These are phyloP conservation scores for Chrysoporthe puriensis DNA, from an alignment of 2,329 filamentous ascomycete species.

Conservation along the genomic window DNA sequence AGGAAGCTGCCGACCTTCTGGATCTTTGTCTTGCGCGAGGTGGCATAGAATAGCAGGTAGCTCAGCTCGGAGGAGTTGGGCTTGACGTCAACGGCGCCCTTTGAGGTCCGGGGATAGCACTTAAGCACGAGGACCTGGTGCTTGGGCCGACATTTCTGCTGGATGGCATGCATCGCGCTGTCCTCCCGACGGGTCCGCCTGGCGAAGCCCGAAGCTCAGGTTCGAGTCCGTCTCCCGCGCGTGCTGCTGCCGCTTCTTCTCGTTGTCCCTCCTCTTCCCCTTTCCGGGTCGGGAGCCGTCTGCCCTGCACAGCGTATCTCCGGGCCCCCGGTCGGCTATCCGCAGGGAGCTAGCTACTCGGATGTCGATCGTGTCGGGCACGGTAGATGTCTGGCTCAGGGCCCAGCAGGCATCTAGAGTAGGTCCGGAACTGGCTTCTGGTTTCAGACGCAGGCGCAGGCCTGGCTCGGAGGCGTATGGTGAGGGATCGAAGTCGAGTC, in stretches of 20 bases:
- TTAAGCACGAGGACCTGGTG: conserved; percentile 96
- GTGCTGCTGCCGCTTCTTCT: background rate
- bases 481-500: background rate
- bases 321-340: background rate
- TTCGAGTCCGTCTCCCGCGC: background rate
- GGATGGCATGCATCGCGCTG: conserved; percentile 63
- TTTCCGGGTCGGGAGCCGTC: background rate
- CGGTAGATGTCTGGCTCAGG: background rate
- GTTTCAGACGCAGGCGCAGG: background rate
- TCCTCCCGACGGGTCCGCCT: background rate
- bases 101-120: conserved; percentile 92
- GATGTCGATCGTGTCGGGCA: background rate
- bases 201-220: background rate
- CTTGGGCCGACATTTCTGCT: conserved; percentile 80
- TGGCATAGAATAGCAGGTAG: conserved; percentile 96
- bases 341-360: background rate
- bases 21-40: conserved; percentile 90
- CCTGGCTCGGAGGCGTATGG: background rate
- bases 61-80: conserved; percentile 96
- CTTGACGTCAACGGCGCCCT: conserved; percentile 89
- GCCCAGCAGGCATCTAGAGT: background rate
- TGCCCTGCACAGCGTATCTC: background rate
- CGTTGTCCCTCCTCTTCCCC: background rate
- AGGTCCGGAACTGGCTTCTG: too few species aligned
- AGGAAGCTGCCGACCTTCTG: conserved; percentile 95